phyloP scores from a whole-genome alignment of 1,284 basidiomycete genomes.

The Apiotrichum gamsii region DNA sequence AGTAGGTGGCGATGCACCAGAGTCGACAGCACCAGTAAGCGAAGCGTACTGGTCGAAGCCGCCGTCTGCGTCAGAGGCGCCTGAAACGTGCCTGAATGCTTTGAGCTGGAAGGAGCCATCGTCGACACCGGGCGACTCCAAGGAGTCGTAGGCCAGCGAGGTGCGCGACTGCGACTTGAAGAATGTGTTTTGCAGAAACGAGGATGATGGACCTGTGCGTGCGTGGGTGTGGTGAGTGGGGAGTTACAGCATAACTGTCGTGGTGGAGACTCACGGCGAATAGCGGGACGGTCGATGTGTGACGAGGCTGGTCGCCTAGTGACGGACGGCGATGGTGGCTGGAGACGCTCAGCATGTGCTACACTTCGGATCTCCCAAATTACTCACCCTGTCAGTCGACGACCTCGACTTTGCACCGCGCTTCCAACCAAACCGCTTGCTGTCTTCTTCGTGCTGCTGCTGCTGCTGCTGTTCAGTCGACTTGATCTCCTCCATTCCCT shows the following conservation, averaged over 20 bases:
- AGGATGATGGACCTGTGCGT: slow-evolving; percentile 35
- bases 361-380: neutral
- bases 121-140: slow-evolving; percentile 22
- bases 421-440: slow-evolving; percentile 1
- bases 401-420: neutral
- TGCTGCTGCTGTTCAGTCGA: neutral
- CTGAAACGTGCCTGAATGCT: slow-evolving; percentile 43
- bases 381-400: neutral
- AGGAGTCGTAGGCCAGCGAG: slow-evolving; percentile 23
- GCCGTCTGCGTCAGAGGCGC: slow-evolving; percentile 18
- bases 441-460: slow-evolving; percentile 1
- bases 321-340: slow-evolving; percentile 4
- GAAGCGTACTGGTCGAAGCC: slow-evolving; percentile 8
- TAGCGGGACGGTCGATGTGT: neutral
- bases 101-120: slow-evolving; percentile 43
- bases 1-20: neutral
- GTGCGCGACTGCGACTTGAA: slow-evolving; percentile 29
- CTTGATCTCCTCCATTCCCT: slow-evolving; percentile 13
- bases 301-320: neutral
- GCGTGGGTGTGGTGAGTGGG: too few species aligned
- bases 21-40: neutral
- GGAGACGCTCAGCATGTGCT: neutral
- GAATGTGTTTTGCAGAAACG: slow-evolving; percentile 36
- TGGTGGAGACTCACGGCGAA: too few species aligned
- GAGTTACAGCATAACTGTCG: too few species aligned